A percentile compares a stretch with the other conserved stretches of the same genome.
Conservation (phyloP, 2,329 filamentous ascomycete species). For the Pseudopyricularia javanii region DNA sequence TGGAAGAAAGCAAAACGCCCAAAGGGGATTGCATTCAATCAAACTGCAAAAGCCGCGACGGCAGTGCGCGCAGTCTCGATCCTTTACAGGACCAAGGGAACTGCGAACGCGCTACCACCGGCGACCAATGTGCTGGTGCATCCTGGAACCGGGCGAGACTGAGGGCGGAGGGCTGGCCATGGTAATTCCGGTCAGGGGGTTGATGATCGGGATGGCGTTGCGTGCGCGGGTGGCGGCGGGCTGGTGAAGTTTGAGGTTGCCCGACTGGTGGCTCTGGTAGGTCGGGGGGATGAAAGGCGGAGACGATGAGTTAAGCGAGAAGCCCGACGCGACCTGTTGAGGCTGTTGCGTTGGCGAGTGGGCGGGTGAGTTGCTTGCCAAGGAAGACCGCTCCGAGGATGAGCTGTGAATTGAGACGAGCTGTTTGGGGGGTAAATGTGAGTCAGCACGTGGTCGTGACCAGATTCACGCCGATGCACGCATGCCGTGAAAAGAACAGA, state of each 20-base stretch:
- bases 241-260: conserved; percentile 73
- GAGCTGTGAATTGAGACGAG: conserved; percentile 84
- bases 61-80: conserved; percentile 18
- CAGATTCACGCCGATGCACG: neutral
- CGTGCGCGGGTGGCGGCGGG: conserved; percentile 77
- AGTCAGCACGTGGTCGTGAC: neutral
- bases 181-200: conserved; percentile 79
- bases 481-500: neutral
- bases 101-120: conserved; percentile 34
- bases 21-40: conserved; percentile 12
- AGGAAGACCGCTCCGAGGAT: conserved; percentile 81
- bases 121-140: conserved; percentile 41
- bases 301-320: conserved; percentile 59
- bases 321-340: conserved; percentile 62
- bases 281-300: conserved; percentile 53
- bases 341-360: conserved; percentile 73
- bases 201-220: conserved; percentile 96
- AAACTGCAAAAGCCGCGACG: conserved; percentile 23
- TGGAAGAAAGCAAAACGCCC: conserved; percentile 7
- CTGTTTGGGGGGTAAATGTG: conserved; percentile 36
- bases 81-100: conserved; percentile 19
- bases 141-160: conserved; percentile 44
- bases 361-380: conserved; percentile 88
- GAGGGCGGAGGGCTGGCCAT: conserved; percentile 74
- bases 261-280: conserved; percentile 50